These are phyloP conservation scores for Juglanconis sp. DNA, from an alignment of 2,329 filamentous ascomycete genomes.

Conservation along the genomic window DNA sequence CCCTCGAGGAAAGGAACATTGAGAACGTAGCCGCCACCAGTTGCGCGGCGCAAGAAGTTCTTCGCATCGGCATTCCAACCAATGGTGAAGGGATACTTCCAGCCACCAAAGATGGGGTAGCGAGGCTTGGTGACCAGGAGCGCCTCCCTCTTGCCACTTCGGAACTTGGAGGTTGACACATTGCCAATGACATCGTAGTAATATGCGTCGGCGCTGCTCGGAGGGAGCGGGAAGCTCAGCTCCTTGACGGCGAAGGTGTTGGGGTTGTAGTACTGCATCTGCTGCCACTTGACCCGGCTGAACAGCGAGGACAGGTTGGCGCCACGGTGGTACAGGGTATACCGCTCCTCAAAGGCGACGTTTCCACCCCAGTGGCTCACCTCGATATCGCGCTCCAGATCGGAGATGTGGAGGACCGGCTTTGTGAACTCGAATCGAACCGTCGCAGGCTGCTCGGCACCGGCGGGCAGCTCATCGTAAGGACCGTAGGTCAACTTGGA, in stretches of 20 bases:
- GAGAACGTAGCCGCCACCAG: slow-evolving; percentile 72
- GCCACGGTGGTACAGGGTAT: slow-evolving; percentile 81
- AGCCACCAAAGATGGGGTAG: slow-evolving; percentile 94
- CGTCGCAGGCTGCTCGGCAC: slow-evolving; percentile 66
- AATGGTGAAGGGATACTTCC: slow-evolving; percentile 96
- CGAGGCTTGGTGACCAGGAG: slow-evolving; percentile 86
- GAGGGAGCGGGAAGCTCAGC: slow-evolving; percentile 73
- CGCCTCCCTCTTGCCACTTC: slow-evolving; percentile 73
- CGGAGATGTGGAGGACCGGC: slow-evolving; percentile 75
- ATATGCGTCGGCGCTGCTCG: slow-evolving; percentile 83
- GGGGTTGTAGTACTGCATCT: slow-evolving; percentile 72
- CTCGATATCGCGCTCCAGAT: slow-evolving; percentile 86
- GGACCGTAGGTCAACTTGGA: slow-evolving; percentile 86
- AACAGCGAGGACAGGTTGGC: slow-evolving; percentile 74
- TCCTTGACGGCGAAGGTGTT: slow-evolving; percentile 75
- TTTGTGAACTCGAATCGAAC: slow-evolving; percentile 96
- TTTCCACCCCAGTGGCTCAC: slow-evolving; percentile 99
- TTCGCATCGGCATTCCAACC: slow-evolving; percentile 90
- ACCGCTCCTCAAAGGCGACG: slow-evolving; percentile 89
- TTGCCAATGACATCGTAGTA: slow-evolving; percentile 97
- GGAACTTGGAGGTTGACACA: slow-evolving; percentile 88
- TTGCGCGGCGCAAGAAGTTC: slow-evolving; percentile 67
- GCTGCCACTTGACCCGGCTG: slow-evolving; percentile 73
- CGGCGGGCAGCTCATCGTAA: slow-evolving; percentile 78
- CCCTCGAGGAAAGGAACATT: slow-evolving; percentile 93